Percentiles rank a stretch among this genome's conserved stretches.
Conservation (phyloP, 495 filamentous ascomycete genomes). For the Aspergillus steynii region DNA sequence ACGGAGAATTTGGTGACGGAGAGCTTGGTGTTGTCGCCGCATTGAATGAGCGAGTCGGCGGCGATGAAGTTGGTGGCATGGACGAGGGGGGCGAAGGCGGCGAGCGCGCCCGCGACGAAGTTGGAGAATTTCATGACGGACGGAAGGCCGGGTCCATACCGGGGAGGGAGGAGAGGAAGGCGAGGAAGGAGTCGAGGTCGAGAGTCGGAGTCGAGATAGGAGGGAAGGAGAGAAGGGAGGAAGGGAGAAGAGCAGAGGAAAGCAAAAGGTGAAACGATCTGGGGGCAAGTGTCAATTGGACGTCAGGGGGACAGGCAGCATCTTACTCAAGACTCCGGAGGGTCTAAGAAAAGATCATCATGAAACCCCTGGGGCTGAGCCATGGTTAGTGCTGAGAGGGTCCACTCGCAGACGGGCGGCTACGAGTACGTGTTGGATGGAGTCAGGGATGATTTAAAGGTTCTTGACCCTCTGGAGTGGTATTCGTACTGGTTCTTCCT, state of each 20-base stretch:
- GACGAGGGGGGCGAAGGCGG: slow-evolving; percentile 1
- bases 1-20: slow-evolving; percentile 82
- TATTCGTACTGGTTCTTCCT: too few relatives aligned
- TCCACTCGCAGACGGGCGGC: neutral
- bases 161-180: slow-evolving; percentile 36
- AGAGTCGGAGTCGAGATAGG: slow-evolving; percentile 41
- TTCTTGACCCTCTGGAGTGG: too few relatives aligned
- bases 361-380: neutral
- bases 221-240: slow-evolving; percentile 3
- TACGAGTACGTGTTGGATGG: neutral
- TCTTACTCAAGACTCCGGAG: neutral
- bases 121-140: neutral
- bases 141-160: slow-evolving; percentile 3
- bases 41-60: slow-evolving; percentile 76
- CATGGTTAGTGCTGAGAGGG: neutral
- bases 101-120: neutral
- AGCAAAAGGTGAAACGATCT: slow-evolving; percentile 13
- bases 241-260: slow-evolving; percentile 3
- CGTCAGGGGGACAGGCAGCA: neutral
- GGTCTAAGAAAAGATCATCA: neutral
- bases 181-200: slow-evolving; percentile 38
- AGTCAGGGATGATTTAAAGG: too few relatives aligned
- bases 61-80: slow-evolving; percentile 53
- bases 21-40: slow-evolving; percentile 75
- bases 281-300: neutral